Conservation (phyloP, 306 rosid species). For the Pyrus pyrifolia region DNA sequence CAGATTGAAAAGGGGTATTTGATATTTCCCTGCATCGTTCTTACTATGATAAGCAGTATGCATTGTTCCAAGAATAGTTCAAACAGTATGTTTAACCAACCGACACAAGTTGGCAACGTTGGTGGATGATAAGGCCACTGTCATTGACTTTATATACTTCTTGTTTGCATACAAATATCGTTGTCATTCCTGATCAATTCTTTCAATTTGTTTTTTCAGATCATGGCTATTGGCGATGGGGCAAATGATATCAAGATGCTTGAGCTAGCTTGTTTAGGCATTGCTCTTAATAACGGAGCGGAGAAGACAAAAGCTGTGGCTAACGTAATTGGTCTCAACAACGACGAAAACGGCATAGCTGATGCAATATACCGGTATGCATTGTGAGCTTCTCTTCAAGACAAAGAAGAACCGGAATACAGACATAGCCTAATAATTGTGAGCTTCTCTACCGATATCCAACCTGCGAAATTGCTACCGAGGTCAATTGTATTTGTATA, state of each 20-base stretch:
- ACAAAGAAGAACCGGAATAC: not conserved
- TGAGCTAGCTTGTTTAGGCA: conserved; percentile 77
- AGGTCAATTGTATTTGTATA: not conserved
- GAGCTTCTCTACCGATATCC: not conserved
- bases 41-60: too few relatives aligned
- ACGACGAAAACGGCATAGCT: conserved; percentile 84
- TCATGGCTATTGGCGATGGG: conserved; percentile 98
- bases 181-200: not conserved
- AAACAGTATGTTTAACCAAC: not conserved
- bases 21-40: not conserved
- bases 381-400: conserved; percentile 39
- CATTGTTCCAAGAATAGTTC: not conserved
- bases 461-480: not conserved
- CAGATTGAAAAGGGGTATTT: not conserved
- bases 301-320: conserved; percentile 81
- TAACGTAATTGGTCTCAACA: too few relatives aligned
- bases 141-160: not conserved
- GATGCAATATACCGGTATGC: conserved; percentile 87
- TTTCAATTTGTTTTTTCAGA: conserved; percentile 28
- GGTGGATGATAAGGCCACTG: not conserved
- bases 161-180: not conserved
- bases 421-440: not conserved
- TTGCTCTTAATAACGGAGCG: conserved; percentile 78
- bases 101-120: not conserved
- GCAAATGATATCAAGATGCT: conserved; percentile 95